Conservation (phyloP, 768 basidiomycete genomes). For the Neoboletus magnificus region DNA sequence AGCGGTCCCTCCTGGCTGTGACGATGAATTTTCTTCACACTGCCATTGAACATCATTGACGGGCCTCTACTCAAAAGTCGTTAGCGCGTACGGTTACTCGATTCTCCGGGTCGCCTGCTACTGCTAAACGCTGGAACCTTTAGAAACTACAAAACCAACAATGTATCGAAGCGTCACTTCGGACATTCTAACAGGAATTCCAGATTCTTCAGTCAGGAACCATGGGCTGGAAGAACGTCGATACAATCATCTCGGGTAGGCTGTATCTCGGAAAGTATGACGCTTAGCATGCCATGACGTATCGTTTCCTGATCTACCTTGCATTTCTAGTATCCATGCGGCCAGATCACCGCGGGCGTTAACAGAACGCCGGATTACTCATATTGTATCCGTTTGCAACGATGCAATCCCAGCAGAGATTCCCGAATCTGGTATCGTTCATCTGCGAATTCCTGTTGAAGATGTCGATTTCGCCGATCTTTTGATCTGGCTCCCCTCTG, state of each 20-base stretch:
- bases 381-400: conserved; percentile 73
- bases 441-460: conserved; percentile 68
- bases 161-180: conserved; percentile 18
- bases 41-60: conserved; percentile 24
- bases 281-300: conserved; percentile 27
- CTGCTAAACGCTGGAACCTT: conserved; percentile 17
- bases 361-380: conserved; percentile 72
- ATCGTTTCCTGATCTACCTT: conserved; percentile 45
- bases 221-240: conserved; percentile 62
- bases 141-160: conserved; percentile 35
- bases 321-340: conserved; percentile 53
- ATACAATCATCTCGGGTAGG: conserved; percentile 59
- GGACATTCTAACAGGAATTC: conserved; percentile 30
- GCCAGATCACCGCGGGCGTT: conserved; percentile 69
- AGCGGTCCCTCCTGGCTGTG: conserved; percentile 33
- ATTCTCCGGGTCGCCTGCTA: conserved; percentile 29
- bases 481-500: conserved; percentile 60
- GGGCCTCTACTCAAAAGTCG: conserved; percentile 18
- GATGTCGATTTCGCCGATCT: conserved; percentile 71
- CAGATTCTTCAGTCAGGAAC: conserved; percentile 19
- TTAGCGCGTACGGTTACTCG: conserved; percentile 31
- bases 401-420: conserved; percentile 71
- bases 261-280: conserved; percentile 74
- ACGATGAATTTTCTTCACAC: conserved; percentile 31
- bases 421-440: conserved; percentile 64